phyloP scores from a whole-genome alignment of 331 rosid genomes.

The Spiraea crenata region DNA sequence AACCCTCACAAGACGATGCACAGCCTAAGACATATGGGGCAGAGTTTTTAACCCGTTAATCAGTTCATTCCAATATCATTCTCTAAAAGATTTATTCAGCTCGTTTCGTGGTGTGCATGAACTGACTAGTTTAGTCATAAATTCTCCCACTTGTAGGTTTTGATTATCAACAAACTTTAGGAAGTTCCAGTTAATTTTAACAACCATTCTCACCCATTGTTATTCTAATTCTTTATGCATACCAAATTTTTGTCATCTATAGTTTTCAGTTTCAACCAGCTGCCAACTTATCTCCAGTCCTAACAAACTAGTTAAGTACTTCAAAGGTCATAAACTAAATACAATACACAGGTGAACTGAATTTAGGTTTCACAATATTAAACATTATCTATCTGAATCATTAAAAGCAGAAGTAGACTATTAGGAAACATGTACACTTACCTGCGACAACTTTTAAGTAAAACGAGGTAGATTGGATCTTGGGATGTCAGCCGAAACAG shows the following conservation, averaged over 20 bases:
- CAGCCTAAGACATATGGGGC: not conserved
- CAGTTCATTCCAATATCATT: not conserved
- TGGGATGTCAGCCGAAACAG: slow-evolving; percentile 53
- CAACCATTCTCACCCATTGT: not conserved
- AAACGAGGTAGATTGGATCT: slow-evolving; percentile 62
- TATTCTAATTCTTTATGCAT: not conserved
- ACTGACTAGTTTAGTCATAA: not conserved
- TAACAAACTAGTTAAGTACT: not conserved
- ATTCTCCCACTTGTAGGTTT: not conserved
- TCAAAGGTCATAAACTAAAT: not conserved
- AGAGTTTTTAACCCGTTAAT: not conserved
- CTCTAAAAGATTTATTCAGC: not conserved
- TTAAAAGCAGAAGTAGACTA: not conserved
- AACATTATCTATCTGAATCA: not conserved
- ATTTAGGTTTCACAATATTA: slow-evolving; percentile 3
- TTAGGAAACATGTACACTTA: slow-evolving; percentile 33
- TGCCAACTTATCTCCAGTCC: not conserved
- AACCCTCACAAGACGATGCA: not conserved
- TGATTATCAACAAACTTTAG: not conserved
- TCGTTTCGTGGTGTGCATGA: not conserved
- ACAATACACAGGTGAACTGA: not conserved
- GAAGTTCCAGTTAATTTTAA: not conserved
- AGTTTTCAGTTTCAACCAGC: not conserved
- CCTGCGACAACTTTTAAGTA: slow-evolving; percentile 55
- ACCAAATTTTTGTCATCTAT: not conserved